Conservation (phyloP, 371 early-diverging fungal genomes). For the Mucor velutinosus region DNA sequence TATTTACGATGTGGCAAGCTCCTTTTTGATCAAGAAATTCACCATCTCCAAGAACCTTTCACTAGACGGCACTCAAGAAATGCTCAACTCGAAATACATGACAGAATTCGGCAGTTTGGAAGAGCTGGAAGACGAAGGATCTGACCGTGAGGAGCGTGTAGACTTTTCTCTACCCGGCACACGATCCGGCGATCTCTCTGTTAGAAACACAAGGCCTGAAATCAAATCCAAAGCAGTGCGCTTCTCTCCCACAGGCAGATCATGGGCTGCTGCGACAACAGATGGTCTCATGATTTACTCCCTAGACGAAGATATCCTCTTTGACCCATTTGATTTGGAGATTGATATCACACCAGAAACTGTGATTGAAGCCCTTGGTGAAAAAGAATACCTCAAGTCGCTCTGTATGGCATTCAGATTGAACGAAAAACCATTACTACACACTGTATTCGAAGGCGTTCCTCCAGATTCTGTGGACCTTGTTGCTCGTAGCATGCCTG, state of each 20-base stretch:
- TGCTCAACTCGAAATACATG: conserved; percentile 89
- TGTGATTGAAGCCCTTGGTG: conserved; percentile 68
- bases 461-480: conserved; percentile 78
- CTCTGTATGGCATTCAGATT: conserved; percentile 91
- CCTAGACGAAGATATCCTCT: conserved; percentile 86
- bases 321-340: conserved; percentile 98
- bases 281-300: conserved; percentile 95
- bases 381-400: conserved; percentile 81
- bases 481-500: conserved; percentile 77
- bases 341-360: conserved; percentile 92
- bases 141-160: conserved; percentile 83
- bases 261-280: conserved; percentile 97
- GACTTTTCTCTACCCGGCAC: conserved; percentile 90
- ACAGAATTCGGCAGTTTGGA: conserved; percentile 89
- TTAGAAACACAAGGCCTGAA: conserved; percentile 76
- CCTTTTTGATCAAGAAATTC: conserved; percentile 85
- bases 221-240: conserved; percentile 82
- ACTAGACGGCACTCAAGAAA: conserved; percentile 89
- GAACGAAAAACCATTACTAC: conserved; percentile 80
- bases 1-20: conserved; percentile 84
- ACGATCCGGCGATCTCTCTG: conserved; percentile 80
- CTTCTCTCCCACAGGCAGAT: conserved; percentile 92
- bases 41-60: conserved; percentile 90
- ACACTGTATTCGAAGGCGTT: conserved; percentile 78
- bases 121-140: conserved; percentile 75